These are phyloP conservation scores for Pulveroboletus sp. DNA, from an alignment of 768 basidiomycete genomes.

Conservation along the genomic window DNA sequence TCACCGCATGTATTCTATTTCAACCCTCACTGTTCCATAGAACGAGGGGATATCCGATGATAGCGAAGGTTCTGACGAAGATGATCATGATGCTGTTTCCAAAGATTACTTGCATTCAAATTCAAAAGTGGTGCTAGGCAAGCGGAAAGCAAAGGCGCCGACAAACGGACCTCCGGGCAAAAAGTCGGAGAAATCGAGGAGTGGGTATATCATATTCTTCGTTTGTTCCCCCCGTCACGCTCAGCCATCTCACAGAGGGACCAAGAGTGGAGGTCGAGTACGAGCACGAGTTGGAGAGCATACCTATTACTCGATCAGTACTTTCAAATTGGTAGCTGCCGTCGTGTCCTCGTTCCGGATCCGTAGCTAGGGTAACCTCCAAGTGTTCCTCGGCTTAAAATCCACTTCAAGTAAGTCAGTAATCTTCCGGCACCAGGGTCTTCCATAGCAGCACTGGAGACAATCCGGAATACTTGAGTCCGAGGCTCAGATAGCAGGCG, in stretches of 20 bases:
- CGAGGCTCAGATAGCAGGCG: no score
- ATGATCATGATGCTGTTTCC: slow-evolving; percentile 36
- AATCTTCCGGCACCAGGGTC: neutral
- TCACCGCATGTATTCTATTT: neutral
- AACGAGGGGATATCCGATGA: slow-evolving; percentile 39
- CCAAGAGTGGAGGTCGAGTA: slow-evolving; percentile 94
- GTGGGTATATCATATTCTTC: slow-evolving; percentile 37
- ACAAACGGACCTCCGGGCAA: slow-evolving; percentile 45
- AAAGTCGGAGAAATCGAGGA: slow-evolving; percentile 61
- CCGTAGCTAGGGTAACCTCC: neutral
- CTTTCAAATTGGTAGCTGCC: slow-evolving; percentile 52
- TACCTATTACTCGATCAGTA: slow-evolving; percentile 51
- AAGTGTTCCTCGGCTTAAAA: neutral
- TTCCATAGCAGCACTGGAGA: neutral
- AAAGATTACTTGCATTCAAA: slow-evolving; percentile 37
- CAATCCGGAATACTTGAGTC: neutral
- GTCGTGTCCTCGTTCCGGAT: neutral
- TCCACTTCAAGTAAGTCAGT: slow-evolving; percentile 1
- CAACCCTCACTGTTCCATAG: slow-evolving; percentile 22
- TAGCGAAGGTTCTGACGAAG: slow-evolving; percentile 41
- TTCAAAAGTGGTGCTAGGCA: slow-evolving; percentile 53
- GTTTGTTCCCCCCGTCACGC: slow-evolving; percentile 1
- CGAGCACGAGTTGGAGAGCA: slow-evolving; percentile 85
- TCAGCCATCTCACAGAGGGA: slow-evolving; percentile 45
- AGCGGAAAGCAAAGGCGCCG: slow-evolving; percentile 58